Conservation (phyloP, 805 yeast genomes). For the Yarrowia sp. region DNA sequence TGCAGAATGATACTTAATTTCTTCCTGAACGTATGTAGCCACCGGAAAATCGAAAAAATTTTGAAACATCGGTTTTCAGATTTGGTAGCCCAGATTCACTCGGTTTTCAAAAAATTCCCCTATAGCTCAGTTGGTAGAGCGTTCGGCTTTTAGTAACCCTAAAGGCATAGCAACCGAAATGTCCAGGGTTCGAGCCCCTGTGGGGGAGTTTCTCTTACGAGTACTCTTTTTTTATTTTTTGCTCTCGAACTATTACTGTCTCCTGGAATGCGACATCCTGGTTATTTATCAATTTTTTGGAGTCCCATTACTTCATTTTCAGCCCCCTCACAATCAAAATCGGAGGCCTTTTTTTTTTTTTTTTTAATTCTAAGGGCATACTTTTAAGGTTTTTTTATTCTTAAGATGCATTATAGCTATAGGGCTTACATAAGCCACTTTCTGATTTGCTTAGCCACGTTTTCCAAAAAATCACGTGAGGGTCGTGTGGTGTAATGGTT, state of each 20-base stretch:
- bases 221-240: background rate
- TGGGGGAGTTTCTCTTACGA: slow-evolving; percentile 50
- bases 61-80: background rate
- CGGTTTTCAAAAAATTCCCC: slow-evolving; percentile 11
- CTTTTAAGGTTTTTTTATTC: too few relatives aligned
- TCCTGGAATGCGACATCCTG: too few relatives aligned
- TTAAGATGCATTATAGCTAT: too few relatives aligned
- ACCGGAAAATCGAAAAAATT: background rate
- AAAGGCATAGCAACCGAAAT: slow-evolving; percentile 54
- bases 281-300: too few relatives aligned
- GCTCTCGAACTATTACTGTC: too few relatives aligned
- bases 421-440: background rate
- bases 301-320: too few relatives aligned
- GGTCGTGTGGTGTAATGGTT: slow-evolving; percentile 38
- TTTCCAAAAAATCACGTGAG: slow-evolving; percentile 10
- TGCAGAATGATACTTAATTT: too few relatives aligned
- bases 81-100: background rate
- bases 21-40: too few relatives aligned
- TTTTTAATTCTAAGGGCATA: too few relatives aligned
- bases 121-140: slow-evolving; percentile 39
- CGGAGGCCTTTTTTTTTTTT: too few relatives aligned
- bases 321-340: too few relatives aligned
- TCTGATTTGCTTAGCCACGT: background rate
- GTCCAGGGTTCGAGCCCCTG: slow-evolving; percentile 72
- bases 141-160: slow-evolving; percentile 39